A percentile compares a stretch with the other conserved stretches of the same genome.
phyloP scores from a whole-genome alignment of 163 green algal species.

The Scenedesmus sp. region DNA sequence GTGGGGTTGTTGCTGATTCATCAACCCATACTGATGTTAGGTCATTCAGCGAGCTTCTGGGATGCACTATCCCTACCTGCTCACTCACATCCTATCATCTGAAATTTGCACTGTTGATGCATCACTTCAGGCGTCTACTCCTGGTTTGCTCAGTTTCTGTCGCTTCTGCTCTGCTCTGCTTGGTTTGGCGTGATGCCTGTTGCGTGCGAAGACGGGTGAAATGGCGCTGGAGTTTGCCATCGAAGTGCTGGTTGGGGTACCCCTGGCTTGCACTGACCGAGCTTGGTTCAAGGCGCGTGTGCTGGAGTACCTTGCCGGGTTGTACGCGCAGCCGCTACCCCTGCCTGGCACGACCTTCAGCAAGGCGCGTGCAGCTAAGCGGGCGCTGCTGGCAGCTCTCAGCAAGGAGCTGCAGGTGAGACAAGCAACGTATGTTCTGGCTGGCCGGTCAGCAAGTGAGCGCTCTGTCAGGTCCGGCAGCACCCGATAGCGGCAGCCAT shows the following conservation, averaged over 20 bases:
- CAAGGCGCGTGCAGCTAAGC: background rate
- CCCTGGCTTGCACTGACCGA: constrained; percentile 13
- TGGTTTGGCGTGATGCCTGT: background rate
- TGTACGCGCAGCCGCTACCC: constrained; percentile 4
- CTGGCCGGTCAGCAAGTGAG: background rate
- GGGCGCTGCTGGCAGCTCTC: background rate
- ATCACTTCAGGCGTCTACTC: background rate
- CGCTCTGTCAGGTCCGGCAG: background rate
- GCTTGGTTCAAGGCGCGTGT: constrained; percentile 21
- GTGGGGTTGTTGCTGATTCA: background rate
- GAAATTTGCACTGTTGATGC: no score
- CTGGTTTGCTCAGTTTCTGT: background rate
- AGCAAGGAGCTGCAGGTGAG: constrained; percentile 15
- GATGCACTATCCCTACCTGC: no score
- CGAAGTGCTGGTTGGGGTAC: constrained; percentile 40
- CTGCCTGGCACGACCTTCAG: constrained; percentile 33
- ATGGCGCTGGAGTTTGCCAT: constrained; percentile 45
- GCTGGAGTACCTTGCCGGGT: background rate
- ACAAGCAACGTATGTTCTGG: background rate
- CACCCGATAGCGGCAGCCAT: no score
- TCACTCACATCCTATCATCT: no score
- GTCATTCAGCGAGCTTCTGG: no score
- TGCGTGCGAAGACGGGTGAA: background rate
- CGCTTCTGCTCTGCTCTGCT: background rate
- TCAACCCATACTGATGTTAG: no score